A percentile compares a stretch with the other conserved stretches of the same genome.
These are phyloP conservation scores for Phaeotremella skinneri DNA, from an alignment of 768 basidiomycete genomes.

Conservation along the genomic window DNA sequence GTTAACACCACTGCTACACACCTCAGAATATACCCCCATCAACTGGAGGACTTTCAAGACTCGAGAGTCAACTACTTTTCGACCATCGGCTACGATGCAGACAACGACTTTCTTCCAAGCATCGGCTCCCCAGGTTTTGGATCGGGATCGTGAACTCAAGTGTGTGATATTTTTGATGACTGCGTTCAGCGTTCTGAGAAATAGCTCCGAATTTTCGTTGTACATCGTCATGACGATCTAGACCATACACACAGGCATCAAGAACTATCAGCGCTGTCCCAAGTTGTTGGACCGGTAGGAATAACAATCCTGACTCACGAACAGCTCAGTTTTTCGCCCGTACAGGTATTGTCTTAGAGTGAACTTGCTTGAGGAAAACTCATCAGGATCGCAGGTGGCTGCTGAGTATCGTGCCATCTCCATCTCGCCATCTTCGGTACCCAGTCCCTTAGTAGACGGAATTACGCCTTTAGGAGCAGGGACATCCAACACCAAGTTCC, in stretches of 20 bases:
- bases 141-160: conserved; percentile 49
- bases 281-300: background rate
- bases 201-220: conserved; percentile 44
- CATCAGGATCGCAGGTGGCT: conserved; percentile 48
- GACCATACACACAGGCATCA: background rate
- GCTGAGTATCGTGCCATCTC: conserved; percentile 41
- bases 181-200: conserved; percentile 44
- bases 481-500: conserved; percentile 81
- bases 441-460: conserved; percentile 53
- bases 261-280: background rate
- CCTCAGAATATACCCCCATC: conserved; percentile 54
- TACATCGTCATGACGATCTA: conserved; percentile 51
- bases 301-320: conserved; percentile 26
- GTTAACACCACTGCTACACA: conserved; percentile 2
- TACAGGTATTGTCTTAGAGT: conserved; percentile 75
- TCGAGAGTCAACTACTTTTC: conserved; percentile 50
- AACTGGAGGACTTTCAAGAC: conserved; percentile 84
- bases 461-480: conserved; percentile 75
- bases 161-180: conserved; percentile 54
- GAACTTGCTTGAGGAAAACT: conserved; percentile 63
- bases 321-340: conserved; percentile 53
- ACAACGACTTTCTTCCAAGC: conserved; percentile 54
- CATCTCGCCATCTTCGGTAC: conserved; percentile 46
- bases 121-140: conserved; percentile 52
- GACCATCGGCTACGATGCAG: conserved; percentile 52